These are phyloP conservation scores for Naganishia cerealis DNA, from an alignment of 1,284 basidiomycete genomes.

Conservation along the genomic window DNA sequence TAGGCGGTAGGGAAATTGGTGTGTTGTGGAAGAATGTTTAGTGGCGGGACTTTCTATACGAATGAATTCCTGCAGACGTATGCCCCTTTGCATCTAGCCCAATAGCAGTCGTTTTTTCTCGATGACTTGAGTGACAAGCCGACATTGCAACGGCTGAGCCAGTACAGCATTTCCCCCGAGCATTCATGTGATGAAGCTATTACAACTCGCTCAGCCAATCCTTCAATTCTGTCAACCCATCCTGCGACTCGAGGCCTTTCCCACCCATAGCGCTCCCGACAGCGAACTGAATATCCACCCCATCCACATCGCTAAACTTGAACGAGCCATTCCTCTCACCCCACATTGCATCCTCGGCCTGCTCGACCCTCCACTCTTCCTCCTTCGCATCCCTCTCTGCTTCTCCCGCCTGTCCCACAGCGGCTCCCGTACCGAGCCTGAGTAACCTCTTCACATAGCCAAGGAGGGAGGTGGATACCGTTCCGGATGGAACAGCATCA, in stretches of 20 bases:
- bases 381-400: slow-evolving; percentile 31
- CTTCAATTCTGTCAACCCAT: slow-evolving; percentile 46
- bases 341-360: slow-evolving; percentile 45
- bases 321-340: slow-evolving; percentile 45
- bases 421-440: neutral
- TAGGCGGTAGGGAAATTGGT: too few relatives aligned
- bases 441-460: slow-evolving; percentile 37
- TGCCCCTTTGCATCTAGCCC: too few relatives aligned
- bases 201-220: slow-evolving; percentile 40
- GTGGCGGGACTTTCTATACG: too few relatives aligned
- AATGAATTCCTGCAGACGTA: too few relatives aligned
- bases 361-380: slow-evolving; percentile 28
- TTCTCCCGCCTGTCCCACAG: neutral
- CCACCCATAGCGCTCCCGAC: slow-evolving; percentile 17
- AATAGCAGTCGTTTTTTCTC: too few relatives aligned
- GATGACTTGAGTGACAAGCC: too few relatives aligned
- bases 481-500: slow-evolving; percentile 27
- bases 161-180: neutral
- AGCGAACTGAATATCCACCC: slow-evolving; percentile 48
- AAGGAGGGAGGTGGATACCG: slow-evolving; percentile 36
- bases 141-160: too few relatives aligned
- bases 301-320: slow-evolving; percentile 52
- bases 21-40: too few relatives aligned
- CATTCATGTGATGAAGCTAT: neutral
- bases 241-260: slow-evolving; percentile 32